Conservation (phyloP, 352 stramenopile species). For the Thraustotheca clavata region DNA sequence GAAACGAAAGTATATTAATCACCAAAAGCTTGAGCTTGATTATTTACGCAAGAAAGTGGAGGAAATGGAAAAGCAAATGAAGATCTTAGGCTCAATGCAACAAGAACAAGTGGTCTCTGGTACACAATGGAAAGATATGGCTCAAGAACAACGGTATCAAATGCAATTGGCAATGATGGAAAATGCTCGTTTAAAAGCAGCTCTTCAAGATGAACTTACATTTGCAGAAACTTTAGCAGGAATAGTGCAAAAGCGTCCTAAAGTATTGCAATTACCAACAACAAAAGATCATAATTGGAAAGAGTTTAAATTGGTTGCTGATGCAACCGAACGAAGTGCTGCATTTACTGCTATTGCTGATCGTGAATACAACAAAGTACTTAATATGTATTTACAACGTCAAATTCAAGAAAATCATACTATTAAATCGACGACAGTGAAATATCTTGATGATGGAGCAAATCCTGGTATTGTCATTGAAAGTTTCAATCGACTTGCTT, state of each 20-base stretch:
- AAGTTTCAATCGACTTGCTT: conserved; percentile 17
- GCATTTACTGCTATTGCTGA: conserved; percentile 13
- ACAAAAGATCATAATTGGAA: conserved; percentile 3
- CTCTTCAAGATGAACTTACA: conserved; percentile 11
- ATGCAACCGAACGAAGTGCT: background rate
- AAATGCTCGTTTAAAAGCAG: conserved; percentile 10
- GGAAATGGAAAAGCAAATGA: conserved; percentile 16
- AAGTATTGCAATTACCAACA: conserved; percentile 5
- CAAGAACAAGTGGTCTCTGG: background rate
- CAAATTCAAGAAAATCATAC: background rate
- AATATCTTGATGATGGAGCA: conserved; percentile 18
- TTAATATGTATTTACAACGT: background rate
- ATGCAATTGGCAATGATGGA: conserved; percentile 15
- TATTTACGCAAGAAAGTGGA: conserved; percentile 17
- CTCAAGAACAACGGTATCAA: conserved; percentile 2
- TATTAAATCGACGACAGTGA: conserved; percentile 16
- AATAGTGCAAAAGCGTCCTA: conserved; percentile 12
- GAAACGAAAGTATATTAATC: conserved; percentile 21
- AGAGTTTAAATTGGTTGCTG: conserved; percentile 14
- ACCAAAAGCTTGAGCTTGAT: conserved; percentile 19
- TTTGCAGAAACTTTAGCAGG: conserved; percentile 18
- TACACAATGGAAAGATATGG: conserved; percentile 15
- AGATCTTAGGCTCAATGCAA: conserved; percentile 15
- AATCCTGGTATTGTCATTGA: conserved; percentile 17
- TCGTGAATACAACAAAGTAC: conserved; percentile 18